A percentile compares a stretch with the other conserved stretches of the same genome.
Conservation (phyloP, 169 alveolate genomes). For the Plasmodium knowlesi region DNA sequence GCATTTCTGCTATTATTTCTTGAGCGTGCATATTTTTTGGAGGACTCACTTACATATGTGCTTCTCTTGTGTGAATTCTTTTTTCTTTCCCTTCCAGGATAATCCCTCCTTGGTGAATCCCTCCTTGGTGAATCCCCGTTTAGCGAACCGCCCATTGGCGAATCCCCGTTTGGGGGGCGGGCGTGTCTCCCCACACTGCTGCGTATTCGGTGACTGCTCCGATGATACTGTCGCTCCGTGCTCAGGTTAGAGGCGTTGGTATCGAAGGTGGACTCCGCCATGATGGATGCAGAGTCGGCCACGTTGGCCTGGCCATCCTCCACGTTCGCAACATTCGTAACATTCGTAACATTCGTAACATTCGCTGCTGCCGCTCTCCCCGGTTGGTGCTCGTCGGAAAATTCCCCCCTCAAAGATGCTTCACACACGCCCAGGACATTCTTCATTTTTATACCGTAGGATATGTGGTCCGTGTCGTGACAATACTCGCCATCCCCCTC, state of each 20-base stretch:
- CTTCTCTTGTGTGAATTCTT: neutral
- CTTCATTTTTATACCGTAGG: conserved; percentile 3
- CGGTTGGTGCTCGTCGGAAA: neutral
- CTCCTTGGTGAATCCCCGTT: neutral
- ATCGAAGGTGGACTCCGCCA: neutral
- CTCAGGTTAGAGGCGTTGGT: neutral
- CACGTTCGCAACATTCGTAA: neutral
- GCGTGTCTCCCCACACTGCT: neutral
- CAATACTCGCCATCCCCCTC: conserved; percentile 14
- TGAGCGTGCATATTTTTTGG: neutral
- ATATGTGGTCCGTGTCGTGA: conserved; percentile 45
- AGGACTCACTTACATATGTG: neutral
- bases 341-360: no score
- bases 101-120: no score
- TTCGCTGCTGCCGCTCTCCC: neutral
- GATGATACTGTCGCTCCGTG: neutral
- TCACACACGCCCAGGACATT: neutral
- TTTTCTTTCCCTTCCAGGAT: neutral
- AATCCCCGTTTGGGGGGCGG: neutral
- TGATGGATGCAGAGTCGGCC: neutral
- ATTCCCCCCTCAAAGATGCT: neutral
- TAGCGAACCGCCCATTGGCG: no score
- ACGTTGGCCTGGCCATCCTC: neutral
- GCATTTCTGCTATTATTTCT: neutral
- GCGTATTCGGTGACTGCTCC: neutral